phyloP scores from a whole-genome alignment of 129 eudicot genomes.

The Tagetes patula region DNA sequence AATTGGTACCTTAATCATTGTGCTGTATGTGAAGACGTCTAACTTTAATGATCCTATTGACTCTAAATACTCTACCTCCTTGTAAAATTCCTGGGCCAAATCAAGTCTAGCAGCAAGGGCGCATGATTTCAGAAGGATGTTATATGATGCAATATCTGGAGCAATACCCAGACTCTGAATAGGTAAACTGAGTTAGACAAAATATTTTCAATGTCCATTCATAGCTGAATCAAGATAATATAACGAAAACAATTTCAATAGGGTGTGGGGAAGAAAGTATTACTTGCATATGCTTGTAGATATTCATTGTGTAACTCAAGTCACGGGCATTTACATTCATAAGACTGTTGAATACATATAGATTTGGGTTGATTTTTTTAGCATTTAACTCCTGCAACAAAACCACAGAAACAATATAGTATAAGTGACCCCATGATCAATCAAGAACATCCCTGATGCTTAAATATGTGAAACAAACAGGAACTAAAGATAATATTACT shows the following conservation, averaged over 20 bases:
- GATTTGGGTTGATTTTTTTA: constrained; percentile 67
- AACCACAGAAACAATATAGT: constrained; percentile 12
- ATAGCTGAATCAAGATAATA: constrained; percentile 7
- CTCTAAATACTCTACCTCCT: constrained; percentile 60
- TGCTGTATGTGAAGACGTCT: constrained; percentile 94
- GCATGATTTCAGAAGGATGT: constrained; percentile 85
- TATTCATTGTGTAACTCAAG: constrained; percentile 59
- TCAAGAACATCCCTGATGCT: constrained; percentile 16
- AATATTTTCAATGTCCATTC: background rate
- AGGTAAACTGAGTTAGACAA: constrained; percentile 21
- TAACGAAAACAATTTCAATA: constrained; percentile 4
- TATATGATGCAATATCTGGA: constrained; percentile 73
- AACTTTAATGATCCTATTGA: constrained; percentile 64
- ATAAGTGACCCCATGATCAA: constrained; percentile 18
- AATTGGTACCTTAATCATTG: constrained; percentile 70
- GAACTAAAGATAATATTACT: constrained; percentile 7
- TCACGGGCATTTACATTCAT: constrained; percentile 91
- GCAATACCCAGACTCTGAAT: constrained; percentile 70
- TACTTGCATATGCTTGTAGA: constrained; percentile 91
- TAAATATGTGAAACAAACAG: constrained; percentile 11
- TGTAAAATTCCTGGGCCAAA: constrained; percentile 72
- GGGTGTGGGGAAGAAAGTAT: constrained; percentile 31
- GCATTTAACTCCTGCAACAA: constrained; percentile 66
- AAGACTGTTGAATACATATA: constrained; percentile 84
- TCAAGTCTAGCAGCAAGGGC: constrained; percentile 82